A percentile compares a stretch with the other conserved stretches of the same genome.
phyloP scores from a whole-genome alignment of 495 filamentous ascomycete species.

The Hypoxylon lenormandii region DNA sequence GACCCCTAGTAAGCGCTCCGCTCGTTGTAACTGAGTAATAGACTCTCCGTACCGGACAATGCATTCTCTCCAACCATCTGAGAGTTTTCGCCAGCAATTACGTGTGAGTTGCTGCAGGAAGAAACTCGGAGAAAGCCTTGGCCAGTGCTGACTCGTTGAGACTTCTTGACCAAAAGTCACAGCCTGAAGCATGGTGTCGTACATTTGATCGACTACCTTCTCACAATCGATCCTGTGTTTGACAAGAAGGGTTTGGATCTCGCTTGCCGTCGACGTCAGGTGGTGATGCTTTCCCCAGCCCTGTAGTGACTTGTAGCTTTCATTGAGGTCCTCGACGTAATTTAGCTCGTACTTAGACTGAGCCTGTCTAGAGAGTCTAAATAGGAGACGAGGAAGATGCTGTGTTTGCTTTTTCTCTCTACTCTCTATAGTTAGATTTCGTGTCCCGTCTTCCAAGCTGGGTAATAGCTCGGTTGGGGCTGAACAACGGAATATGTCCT shows the following conservation, averaged over 20 bases:
- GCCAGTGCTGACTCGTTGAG: slow-evolving; percentile 32
- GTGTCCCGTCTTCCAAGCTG: neutral
- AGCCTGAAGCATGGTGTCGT: slow-evolving; percentile 20
- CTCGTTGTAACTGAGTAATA: slow-evolving; percentile 54
- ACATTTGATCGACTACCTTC: slow-evolving; percentile 8
- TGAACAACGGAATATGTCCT: slow-evolving; percentile 20
- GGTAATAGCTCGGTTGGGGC: slow-evolving; percentile 6
- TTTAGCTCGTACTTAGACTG: slow-evolving; percentile 41
- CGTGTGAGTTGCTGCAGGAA: slow-evolving; percentile 54
- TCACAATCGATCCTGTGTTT: slow-evolving; percentile 5
- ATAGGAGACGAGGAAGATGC: slow-evolving; percentile 12
- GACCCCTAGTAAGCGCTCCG: slow-evolving; percentile 50
- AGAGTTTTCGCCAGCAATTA: slow-evolving; percentile 39
- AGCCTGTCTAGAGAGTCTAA: slow-evolving; percentile 1
- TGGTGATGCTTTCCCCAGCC: slow-evolving; percentile 13
- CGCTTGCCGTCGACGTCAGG: neutral
- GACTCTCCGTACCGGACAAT: slow-evolving; percentile 56
- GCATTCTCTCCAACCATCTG: slow-evolving; percentile 46
- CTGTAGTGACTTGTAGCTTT: slow-evolving; percentile 28
- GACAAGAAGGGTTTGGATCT: neutral
- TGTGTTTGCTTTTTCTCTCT: neutral
- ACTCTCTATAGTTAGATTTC: neutral
- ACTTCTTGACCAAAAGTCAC: neutral
- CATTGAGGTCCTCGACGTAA: slow-evolving; percentile 45
- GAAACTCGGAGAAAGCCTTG: slow-evolving; percentile 52